A percentile compares a stretch with the other conserved stretches of the same genome.
These are phyloP conservation scores for Epithele typhae DNA, from an alignment of 768 basidiomycete genomes.

Conservation along the genomic window DNA sequence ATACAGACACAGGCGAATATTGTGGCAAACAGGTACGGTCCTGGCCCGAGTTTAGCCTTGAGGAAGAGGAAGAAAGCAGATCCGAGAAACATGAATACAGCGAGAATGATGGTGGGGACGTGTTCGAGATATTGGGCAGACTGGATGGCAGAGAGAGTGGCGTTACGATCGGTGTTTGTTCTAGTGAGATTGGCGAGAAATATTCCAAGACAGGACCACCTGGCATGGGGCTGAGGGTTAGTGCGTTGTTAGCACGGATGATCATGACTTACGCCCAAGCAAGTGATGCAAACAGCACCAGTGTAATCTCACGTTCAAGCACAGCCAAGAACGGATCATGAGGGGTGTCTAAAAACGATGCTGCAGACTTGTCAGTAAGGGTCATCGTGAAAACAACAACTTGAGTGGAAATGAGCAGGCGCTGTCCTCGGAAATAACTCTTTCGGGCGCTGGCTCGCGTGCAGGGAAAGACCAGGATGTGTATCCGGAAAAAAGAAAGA, in stretches of 20 bases:
- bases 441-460: no score
- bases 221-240: conserved; percentile 19
- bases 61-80: conserved; percentile 53
- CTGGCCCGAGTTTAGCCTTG: conserved; percentile 55
- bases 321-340: conserved; percentile 64
- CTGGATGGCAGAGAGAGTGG: conserved; percentile 35
- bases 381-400: not conserved
- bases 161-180: conserved; percentile 34
- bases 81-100: conserved; percentile 61
- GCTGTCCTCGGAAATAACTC: no score
- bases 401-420: no score
- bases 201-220: conserved; percentile 66
- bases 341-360: conserved; percentile 63
- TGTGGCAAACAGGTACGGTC: conserved; percentile 54
- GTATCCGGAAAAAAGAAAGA: no score
- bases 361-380: conserved; percentile 27
- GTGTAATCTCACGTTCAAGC: conserved; percentile 58
- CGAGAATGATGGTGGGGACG: conserved; percentile 54
- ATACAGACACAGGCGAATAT: conserved; percentile 55
- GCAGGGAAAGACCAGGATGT: no score
- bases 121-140: conserved; percentile 56
- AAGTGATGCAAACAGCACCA: conserved; percentile 42
- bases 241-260: not conserved
- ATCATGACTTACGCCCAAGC: conserved; percentile 55
- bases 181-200: conserved; percentile 58